Base-by-base conservation (phyloP, 2,329 filamentous ascomycete species). In the Neophaeococcomyces mojaviensis region DNA sequence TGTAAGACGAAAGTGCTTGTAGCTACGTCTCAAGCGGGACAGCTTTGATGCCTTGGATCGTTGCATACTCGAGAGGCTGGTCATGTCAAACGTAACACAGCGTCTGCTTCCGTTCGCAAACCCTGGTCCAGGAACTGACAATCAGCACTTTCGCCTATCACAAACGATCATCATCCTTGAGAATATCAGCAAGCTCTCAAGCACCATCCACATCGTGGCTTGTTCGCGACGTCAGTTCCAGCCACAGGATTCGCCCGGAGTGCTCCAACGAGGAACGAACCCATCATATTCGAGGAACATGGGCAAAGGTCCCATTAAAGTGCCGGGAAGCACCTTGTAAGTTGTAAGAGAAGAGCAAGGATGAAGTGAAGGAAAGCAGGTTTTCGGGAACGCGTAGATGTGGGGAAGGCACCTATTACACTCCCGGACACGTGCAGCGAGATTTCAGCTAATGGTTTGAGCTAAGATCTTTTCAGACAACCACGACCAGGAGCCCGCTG, bases 191-290 rank as follows among this genome's bases (percentile, higher is more conserved):
- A 6, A 33, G 13, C 15, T 33, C 39, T n/a, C 30, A 10, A 15
- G 32, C 28, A 43, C 39, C 20, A 43, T 34, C 31, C 39, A 43
- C 39, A 43, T 33, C 16, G 39, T 43, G 39, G 39, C 39, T 43
- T 33, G 20, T 13, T 18, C 18, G n/a, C n/a, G 15, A 34, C 16
- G 39, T 43, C 28, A 43, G 19, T 5, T 43, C 39, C 32, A 35
- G 39, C 28, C 20, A 41, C 39, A 41, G 8, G 39, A 41, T 30
- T 31, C 10, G 39, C 26, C 6, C 22, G 28, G 39, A 18, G n/a
- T n/a, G 39, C n/a, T 13, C 16, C 13, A 19, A 18, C 12, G 13
- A 12, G 16, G 5, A 20, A 20, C 9, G 20, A 37, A 20, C 35
- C 35, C 20, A 12, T 37, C 35, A 18, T 5, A 37, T 37, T 37